Conservation (phyloP, 257 asterid species). For the Solanum piurae region DNA sequence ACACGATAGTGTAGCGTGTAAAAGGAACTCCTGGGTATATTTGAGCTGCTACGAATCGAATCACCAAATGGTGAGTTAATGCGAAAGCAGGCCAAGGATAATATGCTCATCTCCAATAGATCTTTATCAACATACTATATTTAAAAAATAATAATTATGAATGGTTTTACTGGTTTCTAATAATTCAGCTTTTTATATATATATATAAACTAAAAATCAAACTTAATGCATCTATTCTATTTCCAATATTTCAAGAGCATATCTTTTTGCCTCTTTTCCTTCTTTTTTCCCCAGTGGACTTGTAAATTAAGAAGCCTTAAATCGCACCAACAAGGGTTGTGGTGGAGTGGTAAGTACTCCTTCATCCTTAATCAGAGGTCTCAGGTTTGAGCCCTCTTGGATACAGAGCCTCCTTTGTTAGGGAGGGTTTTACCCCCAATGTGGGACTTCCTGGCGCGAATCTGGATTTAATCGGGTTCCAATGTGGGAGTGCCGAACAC, state of each 20-base stretch:
- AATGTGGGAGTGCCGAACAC: too few relatives aligned
- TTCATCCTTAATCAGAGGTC: too few relatives aligned
- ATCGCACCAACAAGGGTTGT: too few relatives aligned
- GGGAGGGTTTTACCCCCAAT: too few relatives aligned
- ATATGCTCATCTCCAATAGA: background rate
- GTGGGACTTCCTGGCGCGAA: too few relatives aligned
- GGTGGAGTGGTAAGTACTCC: too few relatives aligned
- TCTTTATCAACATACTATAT: background rate
- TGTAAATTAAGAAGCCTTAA: too few relatives aligned
- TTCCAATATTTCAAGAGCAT: background rate
- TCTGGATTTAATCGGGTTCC: too few relatives aligned
- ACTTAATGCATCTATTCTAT: background rate
- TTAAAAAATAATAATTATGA: too few relatives aligned
- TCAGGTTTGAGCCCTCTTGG: too few relatives aligned
- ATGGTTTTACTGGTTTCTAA: background rate
- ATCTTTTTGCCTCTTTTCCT: background rate
- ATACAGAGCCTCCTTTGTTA: too few relatives aligned
- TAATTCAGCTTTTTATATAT: background rate
- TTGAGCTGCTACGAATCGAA: too few relatives aligned
- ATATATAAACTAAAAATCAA: background rate
- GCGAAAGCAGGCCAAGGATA: background rate
- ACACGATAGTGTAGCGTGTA: background rate
- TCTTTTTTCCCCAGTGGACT: background rate
- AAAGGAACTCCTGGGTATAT: accelerated
- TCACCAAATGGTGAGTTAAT: background rate